Evolutionary conservation across 2,329 filamentous ascomycete genomes (phyloP).

Genomic region (Phialophora macrospora): DNA sequence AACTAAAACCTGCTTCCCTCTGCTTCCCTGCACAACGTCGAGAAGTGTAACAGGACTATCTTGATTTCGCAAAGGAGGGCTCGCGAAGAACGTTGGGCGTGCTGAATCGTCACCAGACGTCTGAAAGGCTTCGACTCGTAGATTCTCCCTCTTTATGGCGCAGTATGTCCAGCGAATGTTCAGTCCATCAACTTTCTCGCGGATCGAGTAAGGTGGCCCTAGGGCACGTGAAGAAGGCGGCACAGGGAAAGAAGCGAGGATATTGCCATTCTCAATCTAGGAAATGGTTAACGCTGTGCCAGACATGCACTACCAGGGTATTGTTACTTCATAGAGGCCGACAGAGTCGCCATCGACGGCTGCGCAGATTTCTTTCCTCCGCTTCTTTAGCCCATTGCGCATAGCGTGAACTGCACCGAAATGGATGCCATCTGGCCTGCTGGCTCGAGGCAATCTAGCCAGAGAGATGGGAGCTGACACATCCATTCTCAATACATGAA

Average conservation of each 20-base stretch:
- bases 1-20: conserved; percentile 42
- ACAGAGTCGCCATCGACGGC: conserved; percentile 66
- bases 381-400: conserved; percentile 62
- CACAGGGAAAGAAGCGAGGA: conserved; percentile 65
- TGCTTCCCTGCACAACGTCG: conserved; percentile 37
- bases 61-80: conserved; percentile 45
- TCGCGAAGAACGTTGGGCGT: conserved; percentile 34
- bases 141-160: conserved; percentile 54
- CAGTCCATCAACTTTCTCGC: conserved; percentile 55
- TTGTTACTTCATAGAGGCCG: conserved; percentile 65
- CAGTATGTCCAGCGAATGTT: conserved; percentile 62
- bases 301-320: background rate
- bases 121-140: conserved; percentile 59
- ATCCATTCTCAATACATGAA: conserved; percentile 45
- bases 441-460: conserved; percentile 53
- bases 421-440: conserved; percentile 48
- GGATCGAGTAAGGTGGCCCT: conserved; percentile 62
- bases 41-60: conserved; percentile 47
- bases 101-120: conserved; percentile 50
- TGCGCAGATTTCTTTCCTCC: conserved; percentile 65
- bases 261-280: conserved; percentile 65
- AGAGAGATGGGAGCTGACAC: conserved; percentile 51
- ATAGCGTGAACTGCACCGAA: conserved; percentile 59
- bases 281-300: background rate
- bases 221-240: conserved; percentile 64